Base-by-base conservation (phyloP, 768 basidiomycete species). In the Tephrocybe sp. region DNA sequence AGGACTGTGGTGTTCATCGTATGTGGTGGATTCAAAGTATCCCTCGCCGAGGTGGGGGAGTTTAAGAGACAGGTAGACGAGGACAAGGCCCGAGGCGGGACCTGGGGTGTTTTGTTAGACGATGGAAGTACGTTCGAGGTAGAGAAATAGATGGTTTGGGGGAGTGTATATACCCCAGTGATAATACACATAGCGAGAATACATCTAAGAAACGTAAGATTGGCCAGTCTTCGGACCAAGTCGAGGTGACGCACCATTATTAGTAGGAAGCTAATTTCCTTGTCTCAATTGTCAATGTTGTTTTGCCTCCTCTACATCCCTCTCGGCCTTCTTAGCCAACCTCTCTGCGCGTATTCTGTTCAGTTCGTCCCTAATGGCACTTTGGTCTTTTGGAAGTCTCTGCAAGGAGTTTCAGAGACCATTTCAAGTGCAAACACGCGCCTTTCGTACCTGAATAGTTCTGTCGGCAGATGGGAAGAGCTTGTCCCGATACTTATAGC, bases 11-110 rank as follows among this genome's bases (percentile, higher is more conserved):
- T 87, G 1, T 86, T 86, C 62, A 71, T 89, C 39, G 80, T 86
- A 6, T 87, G 86, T 52, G 82, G 84, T 7, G 89, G 89, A 0
- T 83, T 84, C 65, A 89, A 89, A 57, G 71, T 83, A 24, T 81
- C 83, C 5, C 55, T 79, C 16, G 65, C 71, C 5, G 86, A 86
- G 3, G 63, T 82, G 41, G 61, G 36, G 21, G 75, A 77, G 47
- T 89, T 83, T 56, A 64, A 57, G 48, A 58, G 59, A 19, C 61
- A 74, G 25, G 56, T 79, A 21, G 66, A 70, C 15, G 66, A 61
- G 31, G 72, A 73, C 36, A 47, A 61, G 28, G 60, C 60, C 44
- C 52, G 64, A 57, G 45, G 54, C 26, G 55, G 58, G 12, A 30
- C 35, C 9, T 75, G 74, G 70, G 60, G 60, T 21, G 71, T 77